Percentiles rank a stretch among this genome's conserved stretches.
phyloP scores from a whole-genome alignment of 345 rosid genomes.

The Psidium friedrichsthalianum region DNA sequence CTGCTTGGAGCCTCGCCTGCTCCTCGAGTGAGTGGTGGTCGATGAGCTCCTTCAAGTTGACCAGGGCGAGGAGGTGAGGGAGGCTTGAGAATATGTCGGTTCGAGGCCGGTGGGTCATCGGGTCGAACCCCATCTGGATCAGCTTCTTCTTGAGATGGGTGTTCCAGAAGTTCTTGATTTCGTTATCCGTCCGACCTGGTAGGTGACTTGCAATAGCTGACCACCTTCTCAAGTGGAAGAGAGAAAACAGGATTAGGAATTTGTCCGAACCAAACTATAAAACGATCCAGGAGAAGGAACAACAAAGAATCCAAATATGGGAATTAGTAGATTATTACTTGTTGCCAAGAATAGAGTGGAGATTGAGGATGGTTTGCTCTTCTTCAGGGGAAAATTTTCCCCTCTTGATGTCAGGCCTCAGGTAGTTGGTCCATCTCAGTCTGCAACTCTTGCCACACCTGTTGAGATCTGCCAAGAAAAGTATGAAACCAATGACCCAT shows the following conservation, averaged over 20 bases:
- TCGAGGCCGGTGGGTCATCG: constrained; percentile 58
- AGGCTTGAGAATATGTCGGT: constrained; percentile 48
- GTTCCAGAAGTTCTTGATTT: constrained; percentile 64
- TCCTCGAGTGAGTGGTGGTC: constrained; percentile 39
- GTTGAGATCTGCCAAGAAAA: constrained; percentile 40
- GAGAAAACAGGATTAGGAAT: neutral
- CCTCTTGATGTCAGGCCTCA: constrained; percentile 80
- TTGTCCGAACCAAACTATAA: neutral
- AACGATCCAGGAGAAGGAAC: neutral
- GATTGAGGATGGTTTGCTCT: constrained; percentile 67
- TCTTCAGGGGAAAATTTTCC: constrained; percentile 77
- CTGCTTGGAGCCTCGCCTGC: constrained; percentile 40
- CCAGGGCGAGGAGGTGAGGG: constrained; percentile 49
- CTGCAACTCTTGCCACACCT: constrained; percentile 86
- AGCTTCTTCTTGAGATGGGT: constrained; percentile 59
- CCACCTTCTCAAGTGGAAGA: constrained; percentile 25
- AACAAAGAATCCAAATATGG: neutral
- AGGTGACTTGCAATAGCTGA: constrained; percentile 52
- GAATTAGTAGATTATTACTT: constrained; percentile 27
- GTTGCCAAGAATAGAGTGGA: constrained; percentile 77
- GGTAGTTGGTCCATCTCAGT: constrained; percentile 77
- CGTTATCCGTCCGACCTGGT: constrained; percentile 55
- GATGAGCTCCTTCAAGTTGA: constrained; percentile 40
- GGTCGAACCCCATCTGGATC: constrained; percentile 59
- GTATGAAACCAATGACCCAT: neutral